These are phyloP conservation scores for Sporothrix variecibatus DNA, from an alignment of 2,329 filamentous ascomycete species.

Conservation along the genomic window DNA sequence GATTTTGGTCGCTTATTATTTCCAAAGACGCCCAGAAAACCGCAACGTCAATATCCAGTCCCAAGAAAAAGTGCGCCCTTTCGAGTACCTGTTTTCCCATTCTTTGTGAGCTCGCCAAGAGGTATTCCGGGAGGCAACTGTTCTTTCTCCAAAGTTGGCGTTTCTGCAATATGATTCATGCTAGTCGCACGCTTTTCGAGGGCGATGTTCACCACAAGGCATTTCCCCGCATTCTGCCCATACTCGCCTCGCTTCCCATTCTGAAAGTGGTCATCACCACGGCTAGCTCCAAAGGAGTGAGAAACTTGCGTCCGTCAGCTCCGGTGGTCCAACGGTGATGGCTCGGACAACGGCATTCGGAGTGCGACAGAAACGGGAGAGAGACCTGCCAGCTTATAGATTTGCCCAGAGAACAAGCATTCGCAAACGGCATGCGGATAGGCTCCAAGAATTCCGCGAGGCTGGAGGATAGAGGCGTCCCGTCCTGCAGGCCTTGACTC, in stretches of 20 bases:
- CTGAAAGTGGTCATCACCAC: too few species aligned
- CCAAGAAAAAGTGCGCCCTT: neutral
- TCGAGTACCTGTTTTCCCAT: neutral
- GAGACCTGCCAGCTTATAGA: neutral
- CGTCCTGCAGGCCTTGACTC: neutral
- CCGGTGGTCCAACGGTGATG: neutral
- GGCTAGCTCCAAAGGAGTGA: neutral
- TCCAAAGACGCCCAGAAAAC: neutral
- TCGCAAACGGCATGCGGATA: neutral
- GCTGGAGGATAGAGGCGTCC: neutral
- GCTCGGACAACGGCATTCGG: slow-evolving; percentile 10
- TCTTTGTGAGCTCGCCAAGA: neutral
- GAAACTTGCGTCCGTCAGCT: neutral
- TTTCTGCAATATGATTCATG: slow-evolving; percentile 1
- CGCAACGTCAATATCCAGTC: neutral
- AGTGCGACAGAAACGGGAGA: neutral
- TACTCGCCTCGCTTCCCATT: too few species aligned
- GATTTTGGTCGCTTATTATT: neutral
- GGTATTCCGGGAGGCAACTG: neutral
- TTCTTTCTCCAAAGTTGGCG: neutral
- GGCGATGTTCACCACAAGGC: neutral
- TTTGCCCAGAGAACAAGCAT: neutral
- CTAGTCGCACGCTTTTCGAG: neutral
- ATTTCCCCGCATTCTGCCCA: neutral
- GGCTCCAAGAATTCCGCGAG: neutral